phyloP scores from a whole-genome alignment of 148 eudicot species.

The Nepenthes gracilis region DNA sequence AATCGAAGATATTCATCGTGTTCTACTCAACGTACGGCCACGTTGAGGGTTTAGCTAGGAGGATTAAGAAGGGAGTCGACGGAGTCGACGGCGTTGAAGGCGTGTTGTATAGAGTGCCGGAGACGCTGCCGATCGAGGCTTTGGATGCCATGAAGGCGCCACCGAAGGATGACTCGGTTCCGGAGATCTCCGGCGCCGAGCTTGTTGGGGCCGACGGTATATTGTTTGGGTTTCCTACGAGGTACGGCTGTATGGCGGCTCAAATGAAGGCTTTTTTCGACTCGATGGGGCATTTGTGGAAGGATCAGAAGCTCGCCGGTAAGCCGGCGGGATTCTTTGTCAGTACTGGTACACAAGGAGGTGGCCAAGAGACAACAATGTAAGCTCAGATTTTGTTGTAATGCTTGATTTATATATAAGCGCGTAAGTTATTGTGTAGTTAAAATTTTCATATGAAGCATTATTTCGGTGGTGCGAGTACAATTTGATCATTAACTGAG shows the following conservation, averaged over 20 bases:
- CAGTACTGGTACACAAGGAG: conserved; percentile 90
- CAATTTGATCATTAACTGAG: no score
- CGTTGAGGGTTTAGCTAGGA: conserved; percentile 58
- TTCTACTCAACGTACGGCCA: conserved; percentile 97
- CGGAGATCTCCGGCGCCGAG: conserved; percentile 43
- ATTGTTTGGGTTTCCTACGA: conserved; percentile 85
- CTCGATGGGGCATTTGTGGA: conserved; percentile 74
- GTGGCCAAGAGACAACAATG: conserved; percentile 98
- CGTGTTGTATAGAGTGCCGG: conserved; percentile 55
- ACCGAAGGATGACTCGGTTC: conserved; percentile 54
- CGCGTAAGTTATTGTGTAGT: no score
- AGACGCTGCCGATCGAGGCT: conserved; percentile 53
- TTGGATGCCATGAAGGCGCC: conserved; percentile 64
- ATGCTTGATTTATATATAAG: no score
- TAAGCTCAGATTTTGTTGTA: conserved; percentile 21
- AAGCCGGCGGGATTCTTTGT: conserved; percentile 93
- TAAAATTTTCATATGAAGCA: no score
- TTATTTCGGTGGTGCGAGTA: no score
- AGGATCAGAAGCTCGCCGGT: conserved; percentile 70
- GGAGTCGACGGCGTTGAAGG: conserved; percentile 64
- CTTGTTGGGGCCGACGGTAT: conserved; percentile 50
- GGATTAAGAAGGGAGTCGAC: conserved; percentile 65
- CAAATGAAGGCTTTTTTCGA: conserved; percentile 97
- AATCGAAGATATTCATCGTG: conserved; percentile 44
- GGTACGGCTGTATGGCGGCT: conserved; percentile 90